A percentile compares a stretch with the other conserved stretches of the same genome.
These are phyloP conservation scores for Beauveria caledonica DNA, from an alignment of 2,329 filamentous ascomycete genomes.

Conservation along the genomic window DNA sequence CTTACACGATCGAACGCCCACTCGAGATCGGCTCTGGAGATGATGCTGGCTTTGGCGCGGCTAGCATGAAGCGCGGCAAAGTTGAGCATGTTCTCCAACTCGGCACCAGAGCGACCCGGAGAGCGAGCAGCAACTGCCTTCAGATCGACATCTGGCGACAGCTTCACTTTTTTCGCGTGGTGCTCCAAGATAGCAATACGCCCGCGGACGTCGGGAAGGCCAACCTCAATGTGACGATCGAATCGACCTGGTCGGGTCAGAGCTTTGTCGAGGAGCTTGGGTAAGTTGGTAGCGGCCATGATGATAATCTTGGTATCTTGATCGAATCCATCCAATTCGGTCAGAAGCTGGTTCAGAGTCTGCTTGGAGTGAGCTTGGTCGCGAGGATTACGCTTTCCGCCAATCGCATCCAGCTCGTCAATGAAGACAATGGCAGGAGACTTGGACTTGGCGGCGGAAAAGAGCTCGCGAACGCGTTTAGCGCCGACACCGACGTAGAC, in stretches of 20 bases:
- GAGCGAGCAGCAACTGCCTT: conserved; percentile 79
- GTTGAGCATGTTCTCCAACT: conserved; percentile 94
- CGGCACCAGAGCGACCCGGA: conserved; percentile 86
- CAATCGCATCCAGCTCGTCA: conserved; percentile 89
- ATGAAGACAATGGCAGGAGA: conserved; percentile 92
- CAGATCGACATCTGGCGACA: conserved; percentile 71
- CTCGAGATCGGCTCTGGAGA: conserved; percentile 75
- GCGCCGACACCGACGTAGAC: conserved; percentile 95
- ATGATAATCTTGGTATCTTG: conserved; percentile 93
- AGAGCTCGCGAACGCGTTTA: conserved; percentile 93
- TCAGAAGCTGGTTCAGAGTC: conserved; percentile 92
- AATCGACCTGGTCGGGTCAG: conserved; percentile 91
- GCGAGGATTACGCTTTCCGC: conserved; percentile 83
- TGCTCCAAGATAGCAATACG: conserved; percentile 89
- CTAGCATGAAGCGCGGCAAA: conserved; percentile 93
- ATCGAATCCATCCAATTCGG: conserved; percentile 93
- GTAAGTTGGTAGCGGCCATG: conserved; percentile 92
- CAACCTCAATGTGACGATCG: conserved; percentile 83
- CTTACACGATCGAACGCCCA: conserved; percentile 98
- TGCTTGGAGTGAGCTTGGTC: conserved; percentile 96
- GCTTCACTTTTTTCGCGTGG: conserved; percentile 85
- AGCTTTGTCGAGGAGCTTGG: conserved; percentile 88
- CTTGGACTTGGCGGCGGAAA: conserved; percentile 72
- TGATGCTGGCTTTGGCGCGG: conserved; percentile 67
- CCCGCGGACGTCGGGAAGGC: conserved; percentile 85